Base-by-base conservation (phyloP, 179 eudicot genomes). In the Spinacia oleracea region DNA sequence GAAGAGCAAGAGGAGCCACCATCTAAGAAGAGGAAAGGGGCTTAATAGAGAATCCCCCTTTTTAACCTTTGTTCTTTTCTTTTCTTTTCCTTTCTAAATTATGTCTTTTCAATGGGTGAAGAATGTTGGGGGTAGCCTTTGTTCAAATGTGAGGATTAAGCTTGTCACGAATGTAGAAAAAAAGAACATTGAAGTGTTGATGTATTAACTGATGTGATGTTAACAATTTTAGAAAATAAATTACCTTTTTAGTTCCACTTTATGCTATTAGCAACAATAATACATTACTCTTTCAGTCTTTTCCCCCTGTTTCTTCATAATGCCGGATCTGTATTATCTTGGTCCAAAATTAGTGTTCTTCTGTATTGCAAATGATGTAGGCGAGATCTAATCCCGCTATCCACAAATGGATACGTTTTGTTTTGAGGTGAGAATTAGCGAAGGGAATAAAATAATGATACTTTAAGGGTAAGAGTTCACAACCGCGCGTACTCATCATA, bases 11-110 rank as follows among this genome's bases (percentile, higher is more conserved):
- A 79, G 73, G 87, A 79, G 75, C 85, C 85, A 53, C 87, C 87
- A 46, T 27, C 85, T 73, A 85, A 85, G 87, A 84, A 82, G 85
- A 84, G 87, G 84, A 85, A 79, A 77, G 85, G 87, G 53, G 77
- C 84, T 25, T 74, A 60, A 81, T 59, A 11, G 23, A 7, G 31
- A 42, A 16, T 9, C 31, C 67, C 71, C 67, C 71, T 63, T 65
- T 51, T 70, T 80, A 70, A 51, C 72, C 60, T 65, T 64, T 74
- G 67, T 78, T 53, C 3, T 70, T 55, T 56, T 6, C 29, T 16
- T 16, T 27, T 46, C 15, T 46, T 25, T 14, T 10, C 6, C 23
- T 40, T 68, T 68, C 11, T 40, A 40, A 70, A 25, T 15, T 50
- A n/a, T 53, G 40, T 51, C 40, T 10, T 48, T 53, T 42, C 21